Evolutionary conservation across 371 early-diverging fungal species (phyloP).

Genomic region (Mortierella sp.): DNA sequence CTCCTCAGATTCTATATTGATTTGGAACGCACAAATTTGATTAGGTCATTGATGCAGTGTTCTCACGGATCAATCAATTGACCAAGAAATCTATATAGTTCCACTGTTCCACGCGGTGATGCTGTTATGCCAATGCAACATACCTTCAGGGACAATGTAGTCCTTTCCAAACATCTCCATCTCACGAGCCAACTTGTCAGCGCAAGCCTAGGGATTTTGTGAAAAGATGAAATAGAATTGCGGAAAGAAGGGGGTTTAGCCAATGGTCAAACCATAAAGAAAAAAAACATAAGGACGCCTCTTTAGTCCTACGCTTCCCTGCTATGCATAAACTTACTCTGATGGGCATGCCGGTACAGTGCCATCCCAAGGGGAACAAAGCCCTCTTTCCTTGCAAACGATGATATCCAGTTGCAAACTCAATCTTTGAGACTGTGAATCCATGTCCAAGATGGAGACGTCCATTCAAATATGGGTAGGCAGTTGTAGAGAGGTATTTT

Average conservation of each 20-base stretch:
- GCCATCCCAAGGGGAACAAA: conserved; percentile 99
- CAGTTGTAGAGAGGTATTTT: conserved; percentile 98
- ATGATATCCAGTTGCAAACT: conserved; percentile 96
- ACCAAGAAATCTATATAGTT: background rate
- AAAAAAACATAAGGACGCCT: background rate
- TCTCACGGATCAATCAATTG: background rate
- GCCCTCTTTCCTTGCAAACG: conserved; percentile 95
- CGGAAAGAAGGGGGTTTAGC: background rate
- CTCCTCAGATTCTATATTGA: conserved; percentile 58
- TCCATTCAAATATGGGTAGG: conserved; percentile 99
- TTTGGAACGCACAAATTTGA: background rate
- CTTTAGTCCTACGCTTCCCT: too few species aligned
- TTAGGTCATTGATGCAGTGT: background rate
- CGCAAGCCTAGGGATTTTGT: conserved; percentile 82
- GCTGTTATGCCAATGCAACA: background rate
- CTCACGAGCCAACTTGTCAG: conserved; percentile 98
- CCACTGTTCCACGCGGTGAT: background rate
- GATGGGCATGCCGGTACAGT: conserved; percentile 99
- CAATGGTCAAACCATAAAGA: background rate
- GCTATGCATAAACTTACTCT: conserved; percentile 73
- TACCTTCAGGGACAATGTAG: conserved; percentile 73
- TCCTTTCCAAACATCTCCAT: conserved; percentile 93
- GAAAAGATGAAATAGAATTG: background rate
- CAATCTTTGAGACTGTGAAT: conserved; percentile 97
- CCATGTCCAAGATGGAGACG: conserved; percentile 99